Percentiles rank a stretch among this genome's conserved stretches.
These are phyloP conservation scores for Solanum phureja DNA, from an alignment of 257 asterid species.

Conservation along the genomic window DNA sequence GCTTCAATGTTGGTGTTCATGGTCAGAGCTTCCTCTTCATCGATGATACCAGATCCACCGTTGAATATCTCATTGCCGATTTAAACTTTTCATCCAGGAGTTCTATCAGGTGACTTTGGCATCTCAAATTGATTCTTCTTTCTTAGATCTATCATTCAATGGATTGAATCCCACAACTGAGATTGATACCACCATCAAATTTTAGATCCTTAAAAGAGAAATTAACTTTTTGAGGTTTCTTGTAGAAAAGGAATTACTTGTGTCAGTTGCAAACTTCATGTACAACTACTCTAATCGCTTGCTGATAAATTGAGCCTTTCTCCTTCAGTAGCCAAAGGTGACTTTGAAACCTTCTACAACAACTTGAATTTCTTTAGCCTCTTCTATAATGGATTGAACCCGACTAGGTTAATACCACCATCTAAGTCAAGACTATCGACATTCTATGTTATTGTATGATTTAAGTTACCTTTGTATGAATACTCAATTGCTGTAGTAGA, in stretches of 20 bases:
- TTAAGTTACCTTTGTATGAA: not conserved
- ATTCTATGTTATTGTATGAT: not conserved
- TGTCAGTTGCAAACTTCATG: not conserved
- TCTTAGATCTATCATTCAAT: not conserved
- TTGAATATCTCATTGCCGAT: no score
- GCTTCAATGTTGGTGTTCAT: no score
- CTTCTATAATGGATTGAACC: not conserved
- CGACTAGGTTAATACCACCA: not conserved
- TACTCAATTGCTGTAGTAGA: not conserved
- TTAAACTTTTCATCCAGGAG: no score
- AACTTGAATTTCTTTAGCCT: no score
- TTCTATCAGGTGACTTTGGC: no score
- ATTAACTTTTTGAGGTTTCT: no score
- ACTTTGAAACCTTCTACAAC: not conserved
- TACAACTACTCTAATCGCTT: no score
- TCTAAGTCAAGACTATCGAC: not conserved
- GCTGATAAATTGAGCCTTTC: not conserved
- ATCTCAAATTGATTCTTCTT: not conserved
- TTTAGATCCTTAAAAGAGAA: not conserved
- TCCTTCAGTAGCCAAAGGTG: not conserved
- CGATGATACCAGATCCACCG: no score
- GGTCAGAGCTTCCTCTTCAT: no score
- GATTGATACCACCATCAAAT: not conserved
- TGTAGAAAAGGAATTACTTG: no score
- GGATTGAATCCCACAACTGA: not conserved